Percentiles rank a stretch among this genome's conserved stretches.
Conservation (phyloP, 306 rosid species). For the Prosopis cineraria region DNA sequence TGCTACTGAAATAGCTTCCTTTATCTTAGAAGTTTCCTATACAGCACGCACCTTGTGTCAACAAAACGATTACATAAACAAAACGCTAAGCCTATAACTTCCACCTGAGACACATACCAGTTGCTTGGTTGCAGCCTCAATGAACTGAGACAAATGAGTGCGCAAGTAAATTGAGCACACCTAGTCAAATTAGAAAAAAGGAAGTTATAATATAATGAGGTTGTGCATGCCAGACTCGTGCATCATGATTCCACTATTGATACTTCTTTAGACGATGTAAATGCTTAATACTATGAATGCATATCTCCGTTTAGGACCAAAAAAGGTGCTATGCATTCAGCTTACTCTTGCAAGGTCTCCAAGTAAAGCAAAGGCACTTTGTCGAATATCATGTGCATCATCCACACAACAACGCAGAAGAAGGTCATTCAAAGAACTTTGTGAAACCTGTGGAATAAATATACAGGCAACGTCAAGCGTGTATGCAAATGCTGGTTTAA, state of each 20-base stretch:
- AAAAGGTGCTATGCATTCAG: constrained; percentile 21
- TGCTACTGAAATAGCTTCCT: constrained; percentile 87
- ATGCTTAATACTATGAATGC: background rate
- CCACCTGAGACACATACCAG: constrained; percentile 60
- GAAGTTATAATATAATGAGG: constrained; percentile 18
- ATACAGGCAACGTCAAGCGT: constrained; percentile 28
- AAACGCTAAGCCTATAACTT: background rate
- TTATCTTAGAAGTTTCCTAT: constrained; percentile 81
- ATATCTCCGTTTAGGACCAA: no score
- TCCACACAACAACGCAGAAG: constrained; percentile 88
- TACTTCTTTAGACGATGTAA: background rate
- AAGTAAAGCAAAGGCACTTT: constrained; percentile 94
- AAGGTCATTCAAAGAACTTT: constrained; percentile 77
- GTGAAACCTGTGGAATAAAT: constrained; percentile 68
- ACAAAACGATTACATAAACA: constrained; percentile 27
- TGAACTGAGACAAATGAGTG: constrained; percentile 81
- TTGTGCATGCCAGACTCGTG: background rate
- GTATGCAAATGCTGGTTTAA: constrained; percentile 29
- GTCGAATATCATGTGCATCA: constrained; percentile 89
- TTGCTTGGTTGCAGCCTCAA: constrained; percentile 84
- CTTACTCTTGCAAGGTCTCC: constrained; percentile 99
- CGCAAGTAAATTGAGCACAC: constrained; percentile 79
- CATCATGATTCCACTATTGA: background rate
- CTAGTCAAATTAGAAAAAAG: constrained; percentile 45
- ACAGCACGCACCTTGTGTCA: constrained; percentile 31